Base-by-base conservation (phyloP, 108 stramenopile genomes). In the Parmales sp. region DNA sequence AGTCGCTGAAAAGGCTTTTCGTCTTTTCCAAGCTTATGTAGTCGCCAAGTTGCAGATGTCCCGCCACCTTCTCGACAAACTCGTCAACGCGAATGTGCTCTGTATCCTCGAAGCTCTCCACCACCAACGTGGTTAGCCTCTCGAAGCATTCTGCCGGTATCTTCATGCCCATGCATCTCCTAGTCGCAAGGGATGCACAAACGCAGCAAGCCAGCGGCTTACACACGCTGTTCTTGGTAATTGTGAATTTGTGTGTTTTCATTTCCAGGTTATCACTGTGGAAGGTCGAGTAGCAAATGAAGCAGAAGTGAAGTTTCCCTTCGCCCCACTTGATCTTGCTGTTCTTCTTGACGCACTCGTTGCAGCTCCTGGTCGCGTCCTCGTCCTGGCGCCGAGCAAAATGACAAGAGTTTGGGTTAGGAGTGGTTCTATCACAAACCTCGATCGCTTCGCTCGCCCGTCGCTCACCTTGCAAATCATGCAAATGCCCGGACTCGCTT, bases 391-490 rank as follows among this genome's bases (percentile, higher is more conserved):
- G n/a, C n/a, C n/a, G n/a, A n/a, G n/a, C n/a, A n/a, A n/a, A n/a
- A n/a, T n/a, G n/a, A n/a, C n/a, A n/a, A n/a, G n/a, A n/a, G n/a
- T n/a, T n/a, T n/a, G n/a, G n/a, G n/a, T n/a, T n/a, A n/a, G n/a
- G n/a, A n/a, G n/a, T n/a, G n/a, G n/a, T n/a, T n/a, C n/a, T n/a
- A n/a, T n/a, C n/a, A n/a, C n/a, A n/a, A n/a, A n/a, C n/a, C n/a
- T n/a, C n/a, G n/a, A n/a, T n/a, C n/a, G n/a, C n/a, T n/a, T n/a
- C n/a, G n/a, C n/a, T n/a, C n/a, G n/a, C n/a, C n/a, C n/a, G n/a
- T n/a, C n/a, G n/a, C n/a, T n/a, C n/a, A n/a, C n/a, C 66, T 67
- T 67, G 45, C 66, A 67, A 18, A 48, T 31, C 66, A 67, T 67
- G 66, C 66, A 67, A 8, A 43, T 19, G 16, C 66, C 66, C 2